Evolutionary conservation across 371 early-diverging fungal species (phyloP), one percentile per base, ranked within the genome.

Genomic region (Apophysomyces sp.): DNA sequence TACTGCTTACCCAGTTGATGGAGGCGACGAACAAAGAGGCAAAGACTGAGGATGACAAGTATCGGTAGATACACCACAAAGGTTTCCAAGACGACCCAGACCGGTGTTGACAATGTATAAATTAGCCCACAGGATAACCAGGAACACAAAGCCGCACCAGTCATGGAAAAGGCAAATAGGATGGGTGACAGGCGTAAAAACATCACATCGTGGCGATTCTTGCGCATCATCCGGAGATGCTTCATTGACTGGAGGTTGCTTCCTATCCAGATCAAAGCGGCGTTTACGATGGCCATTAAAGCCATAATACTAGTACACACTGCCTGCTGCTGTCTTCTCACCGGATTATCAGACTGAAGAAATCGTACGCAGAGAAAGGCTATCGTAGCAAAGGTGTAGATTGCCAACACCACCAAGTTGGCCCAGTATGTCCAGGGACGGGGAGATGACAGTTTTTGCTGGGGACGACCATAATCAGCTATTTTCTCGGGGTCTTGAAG

Each of bases 51-150:
- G 6, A 65, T 26, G n/a, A 31, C 24, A 15, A 65, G 49, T 12
- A 55, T 34, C 3, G 53, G 37, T 9, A 61, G 13, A 34, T 66
- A 66, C 7, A 61, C 61, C 4, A 57, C 9, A 28, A 36, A 32
- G 15, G 57, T 61, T 58, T 66, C 66, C 30, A 66, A 34, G 27
- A 57, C 24, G 16, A 61, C 61, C 61, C 61, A 61, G 6, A 44
- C 55, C 21, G 55, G 8, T 13, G 30, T 24, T 12, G 63, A 37
- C 11, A 57, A 26, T 16, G 13, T 28, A 13, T 53, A 44, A 21
- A 60, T 31, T 55, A 65, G 59, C 30, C 54, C 40, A 51, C 60
- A 72, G 36, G 60, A 65, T 5, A 69, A 30, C 76, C 76, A 76
- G 16, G 60, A 54, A 32, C 66, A 56, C 2, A 52, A 8, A 28